Evolutionary conservation across 805 yeast genomes (phyloP), one percentile per base, ranked within the genome.

Genomic region (Candida silvatica): DNA sequence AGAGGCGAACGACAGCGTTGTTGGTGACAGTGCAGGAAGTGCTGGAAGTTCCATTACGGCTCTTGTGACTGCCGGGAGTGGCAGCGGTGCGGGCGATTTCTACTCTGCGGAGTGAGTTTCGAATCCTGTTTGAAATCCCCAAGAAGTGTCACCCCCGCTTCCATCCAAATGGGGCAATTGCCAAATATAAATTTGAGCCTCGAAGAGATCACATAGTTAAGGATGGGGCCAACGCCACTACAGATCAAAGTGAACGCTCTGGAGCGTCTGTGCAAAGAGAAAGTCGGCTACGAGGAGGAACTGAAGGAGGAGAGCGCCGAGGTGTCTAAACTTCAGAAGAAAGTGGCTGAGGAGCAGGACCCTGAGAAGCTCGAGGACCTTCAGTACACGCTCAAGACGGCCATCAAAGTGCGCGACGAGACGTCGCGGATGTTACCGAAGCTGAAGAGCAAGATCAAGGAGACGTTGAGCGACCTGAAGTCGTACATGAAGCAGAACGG

Each of bases 171-270:
- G 25, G 12, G 12, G 25, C 9, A 23, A 23, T 23, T 9, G 9
- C 9, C 11, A 23, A 9, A 12, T 9, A 12, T 23, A 23, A 23
- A 9, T 23, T 9, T 9, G 25, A 23, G 25, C 12, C 9, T 9
- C 25, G 12, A 9, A 23, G 25, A 23, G 12, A 23, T 23, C 9
- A 23, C 11, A 23, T 14, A 14, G 9, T 27, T 9, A 9, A 29
- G 33, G 7, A 80, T 80, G 82, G 67, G 85, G 2, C 92, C 90
- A 20, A 63, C 84, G 2, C 75, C 67, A 40, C 58, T 82, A 27
- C 82, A 80, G 47, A 81, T 85, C 52, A 83, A 82, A 46, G 66
- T 71, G 25, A 74, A 70, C 38, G 87, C 95, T 1, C 62, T 85
- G 34, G 67, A 69, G 40, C 66, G 94, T 41, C 61, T 86, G 12